Percentiles rank a stretch among this genome's conserved stretches.
These are phyloP conservation scores for Coccomyxa sp. DNA, from an alignment of 139 green algal species.

Conservation along the genomic window DNA sequence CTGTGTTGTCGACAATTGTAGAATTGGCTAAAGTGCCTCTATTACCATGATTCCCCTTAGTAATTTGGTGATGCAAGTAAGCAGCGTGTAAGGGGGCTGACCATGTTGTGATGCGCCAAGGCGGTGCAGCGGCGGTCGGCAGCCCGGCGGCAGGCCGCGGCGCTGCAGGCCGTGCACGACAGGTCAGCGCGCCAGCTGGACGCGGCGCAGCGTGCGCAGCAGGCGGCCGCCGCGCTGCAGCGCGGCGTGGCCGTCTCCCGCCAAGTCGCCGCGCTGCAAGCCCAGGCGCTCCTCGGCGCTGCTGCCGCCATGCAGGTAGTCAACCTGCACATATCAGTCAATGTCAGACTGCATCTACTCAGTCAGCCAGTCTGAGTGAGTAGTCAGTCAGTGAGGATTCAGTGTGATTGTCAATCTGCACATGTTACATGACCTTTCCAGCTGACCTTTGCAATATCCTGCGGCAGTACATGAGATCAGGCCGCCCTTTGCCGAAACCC, in stretches of 20 bases:
- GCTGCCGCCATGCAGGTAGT: background rate
- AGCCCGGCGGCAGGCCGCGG: background rate
- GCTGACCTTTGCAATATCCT: no score
- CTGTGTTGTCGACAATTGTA: no score
- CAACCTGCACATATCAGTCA: background rate
- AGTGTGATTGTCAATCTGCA: background rate
- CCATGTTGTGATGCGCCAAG: background rate
- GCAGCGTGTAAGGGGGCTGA: background rate
- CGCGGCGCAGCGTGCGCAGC: background rate
- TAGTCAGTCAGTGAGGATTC: background rate
- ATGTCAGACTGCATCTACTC: background rate
- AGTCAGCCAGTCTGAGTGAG: background rate
- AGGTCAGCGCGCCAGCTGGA: background rate
- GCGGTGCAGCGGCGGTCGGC: background rate
- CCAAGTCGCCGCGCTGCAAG: background rate
- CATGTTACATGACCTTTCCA: no score
- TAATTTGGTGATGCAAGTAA: background rate
- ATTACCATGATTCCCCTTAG: background rate
- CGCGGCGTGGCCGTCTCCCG: background rate
- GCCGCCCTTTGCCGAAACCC: background rate
- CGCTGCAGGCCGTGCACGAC: background rate
- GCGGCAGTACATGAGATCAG: background rate
- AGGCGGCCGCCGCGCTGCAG: background rate
- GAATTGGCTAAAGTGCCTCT: background rate
- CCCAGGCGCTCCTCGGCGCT: background rate